Evolutionary conservation across 2,329 filamentous ascomycete genomes (phyloP).

Genomic region (Paecilomyces dactylethromorphus): DNA sequence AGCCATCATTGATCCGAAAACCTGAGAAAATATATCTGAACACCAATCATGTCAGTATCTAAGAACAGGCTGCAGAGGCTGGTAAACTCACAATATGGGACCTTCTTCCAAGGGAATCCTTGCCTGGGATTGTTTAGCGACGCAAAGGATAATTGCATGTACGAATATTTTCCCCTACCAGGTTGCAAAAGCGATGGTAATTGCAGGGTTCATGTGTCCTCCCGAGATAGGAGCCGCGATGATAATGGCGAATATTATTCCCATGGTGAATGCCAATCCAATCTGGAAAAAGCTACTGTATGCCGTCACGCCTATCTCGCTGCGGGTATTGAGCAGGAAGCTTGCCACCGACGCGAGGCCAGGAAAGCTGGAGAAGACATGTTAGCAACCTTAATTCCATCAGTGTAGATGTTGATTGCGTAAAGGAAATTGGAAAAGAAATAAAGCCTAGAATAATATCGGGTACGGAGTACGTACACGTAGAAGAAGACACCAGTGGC

Average conservation of each 20-base stretch:
- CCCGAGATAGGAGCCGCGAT: slow-evolving; percentile 49
- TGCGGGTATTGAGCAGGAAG: slow-evolving; percentile 43
- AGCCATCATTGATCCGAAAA: slow-evolving; percentile 52
- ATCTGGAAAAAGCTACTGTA: slow-evolving; percentile 52
- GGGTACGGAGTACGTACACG: slow-evolving; percentile 25
- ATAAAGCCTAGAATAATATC: not conserved
- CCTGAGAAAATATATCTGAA: slow-evolving; percentile 49
- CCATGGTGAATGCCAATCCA: slow-evolving; percentile 50
- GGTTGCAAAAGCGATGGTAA: slow-evolving; percentile 40
- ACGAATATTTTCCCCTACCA: slow-evolving; percentile 11
- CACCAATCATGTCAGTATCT: not conserved
- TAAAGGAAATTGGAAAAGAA: not conserved
- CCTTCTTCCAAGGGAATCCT: slow-evolving; percentile 53
- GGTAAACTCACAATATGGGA: slow-evolving; percentile 14
- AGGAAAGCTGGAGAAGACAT: slow-evolving; percentile 27
- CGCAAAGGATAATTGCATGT: slow-evolving; percentile 11
- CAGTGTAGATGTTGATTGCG: not conserved
- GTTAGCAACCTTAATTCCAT: not conserved
- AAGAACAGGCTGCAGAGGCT: not conserved
- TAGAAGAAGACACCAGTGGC: slow-evolving; percentile 54
- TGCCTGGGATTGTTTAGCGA: slow-evolving; percentile 39
- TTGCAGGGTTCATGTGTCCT: slow-evolving; percentile 50
- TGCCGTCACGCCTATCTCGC: slow-evolving; percentile 24
- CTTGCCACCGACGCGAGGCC: slow-evolving; percentile 49
- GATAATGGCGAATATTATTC: slow-evolving; percentile 55